These are phyloP conservation scores for Pyrus communis DNA, from an alignment of 306 rosid genomes.

Conservation along the genomic window DNA sequence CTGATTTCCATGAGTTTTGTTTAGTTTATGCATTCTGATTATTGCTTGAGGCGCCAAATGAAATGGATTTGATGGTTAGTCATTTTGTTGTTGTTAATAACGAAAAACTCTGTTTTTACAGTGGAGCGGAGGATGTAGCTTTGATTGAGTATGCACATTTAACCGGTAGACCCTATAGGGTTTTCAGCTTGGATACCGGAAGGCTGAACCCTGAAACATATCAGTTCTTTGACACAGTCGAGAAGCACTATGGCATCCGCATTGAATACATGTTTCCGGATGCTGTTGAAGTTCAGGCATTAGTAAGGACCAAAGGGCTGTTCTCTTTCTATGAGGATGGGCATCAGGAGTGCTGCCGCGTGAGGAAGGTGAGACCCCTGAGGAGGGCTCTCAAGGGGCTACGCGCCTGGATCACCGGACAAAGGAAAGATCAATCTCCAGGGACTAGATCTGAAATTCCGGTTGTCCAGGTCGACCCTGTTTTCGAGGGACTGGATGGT, in stretches of 20 bases:
- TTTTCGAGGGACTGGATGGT: conserved; percentile 79
- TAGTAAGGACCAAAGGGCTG: conserved; percentile 80
- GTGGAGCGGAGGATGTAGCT: conserved; percentile 98
- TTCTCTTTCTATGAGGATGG: conserved; percentile 98
- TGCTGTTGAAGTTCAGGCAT: conserved; percentile 89
- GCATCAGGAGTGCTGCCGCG: conserved; percentile 97
- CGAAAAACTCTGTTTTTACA: conserved; percentile 26
- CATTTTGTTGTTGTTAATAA: conserved; percentile 9
- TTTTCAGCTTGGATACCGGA: conserved; percentile 90
- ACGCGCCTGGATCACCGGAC: conserved; percentile 92
- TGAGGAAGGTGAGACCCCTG: conserved; percentile 84
- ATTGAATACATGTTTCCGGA: conserved; percentile 96
- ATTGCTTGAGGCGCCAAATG: neutral
- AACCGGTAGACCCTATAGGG: conserved; percentile 85
- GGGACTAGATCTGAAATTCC: conserved; percentile 85
- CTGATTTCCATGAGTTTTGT: neutral
- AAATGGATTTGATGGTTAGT: neutral
- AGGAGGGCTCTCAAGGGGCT: conserved; percentile 92
- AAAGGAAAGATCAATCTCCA: conserved; percentile 89
- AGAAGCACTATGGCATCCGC: conserved; percentile 77
- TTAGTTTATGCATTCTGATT: neutral
- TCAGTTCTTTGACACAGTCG: conserved; percentile 60
- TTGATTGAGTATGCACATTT: conserved; percentile 87
- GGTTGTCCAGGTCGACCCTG: conserved; percentile 81
- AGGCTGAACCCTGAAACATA: conserved; percentile 93